Percentiles rank a stretch among this genome's conserved stretches.
phyloP scores from a whole-genome alignment of 352 stramenopile species.

The Saprolegnia diclina region DNA sequence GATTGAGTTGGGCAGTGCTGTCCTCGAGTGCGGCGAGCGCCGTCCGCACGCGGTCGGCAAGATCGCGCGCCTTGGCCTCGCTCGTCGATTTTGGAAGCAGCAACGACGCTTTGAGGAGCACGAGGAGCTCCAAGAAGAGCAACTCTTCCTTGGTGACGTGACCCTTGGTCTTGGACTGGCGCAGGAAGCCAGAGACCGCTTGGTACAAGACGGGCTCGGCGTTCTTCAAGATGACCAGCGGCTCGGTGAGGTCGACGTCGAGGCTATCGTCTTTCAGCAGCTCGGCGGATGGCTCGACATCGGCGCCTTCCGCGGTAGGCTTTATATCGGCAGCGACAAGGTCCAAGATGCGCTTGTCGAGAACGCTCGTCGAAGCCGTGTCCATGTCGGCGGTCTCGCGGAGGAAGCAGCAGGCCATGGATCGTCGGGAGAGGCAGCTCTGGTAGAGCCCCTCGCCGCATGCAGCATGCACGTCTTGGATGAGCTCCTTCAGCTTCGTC shows the following conservation, averaged over 20 bases:
- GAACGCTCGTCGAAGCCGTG: background rate
- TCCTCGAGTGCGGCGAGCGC: background rate
- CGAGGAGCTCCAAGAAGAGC: constrained; percentile 19
- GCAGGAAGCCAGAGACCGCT: constrained; percentile 14
- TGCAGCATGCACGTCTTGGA: constrained; percentile 8
- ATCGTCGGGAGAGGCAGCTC: constrained; percentile 8
- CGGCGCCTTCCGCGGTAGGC: background rate
- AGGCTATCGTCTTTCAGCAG: background rate
- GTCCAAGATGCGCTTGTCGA: background rate
- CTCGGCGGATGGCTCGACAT: too few relatives aligned
- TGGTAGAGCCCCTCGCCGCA: constrained; percentile 10
- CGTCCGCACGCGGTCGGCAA: background rate
- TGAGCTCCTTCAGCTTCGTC: constrained; percentile 19
- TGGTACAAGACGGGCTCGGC: constrained; percentile 23
- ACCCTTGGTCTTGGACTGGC: background rate
- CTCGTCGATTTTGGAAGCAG: background rate
- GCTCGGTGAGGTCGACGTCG: constrained; percentile 8
- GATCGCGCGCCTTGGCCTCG: background rate
- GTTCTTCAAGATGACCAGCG: constrained; percentile 14
- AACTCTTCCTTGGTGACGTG: constrained; percentile 8
- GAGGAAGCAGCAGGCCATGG: constrained; percentile 17
- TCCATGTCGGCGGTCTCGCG: background rate
- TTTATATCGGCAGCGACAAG: background rate
- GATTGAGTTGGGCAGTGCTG: background rate
- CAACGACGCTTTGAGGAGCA: constrained; percentile 19